Evolutionary conservation across 1,284 basidiomycete genomes (phyloP), one percentile per base, ranked within the genome.

Genomic region (Pyrrhoderma lamaoense): DNA sequence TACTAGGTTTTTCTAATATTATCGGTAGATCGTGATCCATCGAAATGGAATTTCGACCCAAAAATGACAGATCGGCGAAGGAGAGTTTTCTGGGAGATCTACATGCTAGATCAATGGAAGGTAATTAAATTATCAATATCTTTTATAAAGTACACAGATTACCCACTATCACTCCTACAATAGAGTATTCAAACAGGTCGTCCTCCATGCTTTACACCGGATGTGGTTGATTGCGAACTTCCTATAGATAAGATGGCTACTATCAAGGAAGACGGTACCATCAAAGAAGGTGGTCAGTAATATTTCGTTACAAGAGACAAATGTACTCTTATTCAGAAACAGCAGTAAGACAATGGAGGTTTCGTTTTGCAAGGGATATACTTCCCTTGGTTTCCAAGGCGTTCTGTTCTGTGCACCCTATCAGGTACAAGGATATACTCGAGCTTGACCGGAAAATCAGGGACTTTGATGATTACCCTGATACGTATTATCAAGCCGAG

Each of bases 371-470:
- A 34, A 47, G 51, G 3, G 54, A 57, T 31, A 40, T 55, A 18
- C 27, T 46, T 14, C 13, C 45, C 3, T 38, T 44, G 11, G 47
- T 58, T 11, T 19, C 42, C 34, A 44, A 53, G 4, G 38, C 42
- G 18, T 36, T 57, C 21, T 45, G 51, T 25, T 45, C 46, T n/a
- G 54, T 43, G 5, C 52, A 49, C 19, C 56, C 47, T n/a, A 18
- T 52, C 2, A 55, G 38, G 18, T 58, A 58, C 46, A 47, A 42
- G 21, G 45, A 47, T 5, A 57, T 58, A 16, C 36, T 58, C n/a
- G 49, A 57, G 23, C 52, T 58, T 8, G 56, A 58, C 19, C 36
- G 48, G n/a, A 57, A 51, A 27, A 50, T 58, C 16, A 43, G 53
- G 9, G 51, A 53, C 7, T 53, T 52, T 53, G 40, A 45, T 27